Evolutionary conservation across 352 stramenopile genomes (phyloP).

Genomic region (Blastocystis hominis): DNA sequence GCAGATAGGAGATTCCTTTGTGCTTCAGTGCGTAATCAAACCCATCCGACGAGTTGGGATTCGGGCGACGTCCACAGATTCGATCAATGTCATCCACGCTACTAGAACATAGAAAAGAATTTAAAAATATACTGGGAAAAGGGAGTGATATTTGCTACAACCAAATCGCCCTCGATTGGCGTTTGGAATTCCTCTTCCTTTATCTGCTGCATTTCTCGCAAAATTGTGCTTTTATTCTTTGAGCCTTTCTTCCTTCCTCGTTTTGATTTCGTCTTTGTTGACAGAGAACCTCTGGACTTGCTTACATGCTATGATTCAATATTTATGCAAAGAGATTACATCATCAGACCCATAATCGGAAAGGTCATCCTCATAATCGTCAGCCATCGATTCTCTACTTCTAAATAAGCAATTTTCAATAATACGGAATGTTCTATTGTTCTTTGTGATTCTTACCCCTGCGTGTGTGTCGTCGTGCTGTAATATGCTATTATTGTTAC

Average conservation of each 20-base stretch:
- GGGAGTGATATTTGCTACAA: no score
- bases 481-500: no score
- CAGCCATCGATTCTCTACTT: not conserved
- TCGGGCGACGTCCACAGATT: slow-evolving; percentile 18
- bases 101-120: not conserved
- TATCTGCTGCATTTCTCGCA: not conserved
- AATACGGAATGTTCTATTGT: no score
- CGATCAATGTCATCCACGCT: slow-evolving; percentile 23
- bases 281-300: no score
- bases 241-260: not conserved
- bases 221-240: not conserved
- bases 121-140: no score
- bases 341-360: not conserved
- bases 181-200: not conserved
- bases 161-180: not conserved
- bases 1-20: slow-evolving; percentile 43
- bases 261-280: not conserved
- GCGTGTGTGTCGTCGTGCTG: no score
- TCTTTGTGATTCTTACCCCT: no score
- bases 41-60: not conserved
- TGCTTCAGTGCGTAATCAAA: slow-evolving; percentile 46
- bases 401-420: not conserved
- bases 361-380: not conserved
- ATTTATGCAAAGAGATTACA: not conserved
- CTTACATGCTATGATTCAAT: no score